Percentiles rank a stretch among this genome's conserved stretches.
phyloP scores from a whole-genome alignment of 2,329 filamentous ascomycete genomes.

The Aureobasidium sp. region DNA sequence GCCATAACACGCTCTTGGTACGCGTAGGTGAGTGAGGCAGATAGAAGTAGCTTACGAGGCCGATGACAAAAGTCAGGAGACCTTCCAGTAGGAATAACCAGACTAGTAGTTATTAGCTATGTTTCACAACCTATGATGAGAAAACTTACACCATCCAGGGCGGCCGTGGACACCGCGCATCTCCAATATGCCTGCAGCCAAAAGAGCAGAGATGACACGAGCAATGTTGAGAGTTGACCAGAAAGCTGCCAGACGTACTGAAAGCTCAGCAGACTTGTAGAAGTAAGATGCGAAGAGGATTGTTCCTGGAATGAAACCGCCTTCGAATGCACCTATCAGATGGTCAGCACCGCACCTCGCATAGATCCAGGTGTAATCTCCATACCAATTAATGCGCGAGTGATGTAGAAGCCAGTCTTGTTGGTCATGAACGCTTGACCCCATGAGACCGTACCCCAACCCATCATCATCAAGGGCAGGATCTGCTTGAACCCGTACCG shows the following conservation, averaged over 20 bases:
- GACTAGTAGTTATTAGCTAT: not conserved
- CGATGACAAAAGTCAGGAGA: conserved; percentile 13
- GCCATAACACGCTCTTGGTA: conserved; percentile 20
- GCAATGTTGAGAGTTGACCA: conserved; percentile 10
- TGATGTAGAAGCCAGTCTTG: conserved; percentile 13
- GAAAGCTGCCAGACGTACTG: conserved; percentile 12
- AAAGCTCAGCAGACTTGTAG: conserved; percentile 14
- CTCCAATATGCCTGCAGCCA: conserved; percentile 14
- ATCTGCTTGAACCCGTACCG: conserved; percentile 13
- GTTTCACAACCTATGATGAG: not conserved
- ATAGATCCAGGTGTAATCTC: no score
- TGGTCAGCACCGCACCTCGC: no score
- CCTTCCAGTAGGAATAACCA: conserved; percentile 16
- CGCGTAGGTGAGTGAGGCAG: conserved; percentile 23
- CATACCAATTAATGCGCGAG: conserved; percentile 11
- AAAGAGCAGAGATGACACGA: conserved; percentile 13
- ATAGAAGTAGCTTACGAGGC: conserved; percentile 19
- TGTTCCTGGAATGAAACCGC: conserved; percentile 15
- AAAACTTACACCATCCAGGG: conserved; percentile 13
- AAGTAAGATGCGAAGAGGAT: conserved; percentile 15
- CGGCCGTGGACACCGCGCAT: conserved; percentile 13
- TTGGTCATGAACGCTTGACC: conserved; percentile 11
- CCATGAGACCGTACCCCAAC: conserved; percentile 11
- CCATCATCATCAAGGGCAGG: conserved; percentile 14
- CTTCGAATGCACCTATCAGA: conserved; percentile 5